phyloP scores from a whole-genome alignment of 2,329 filamentous ascomycete genomes.

The Fusarium sp. region DNA sequence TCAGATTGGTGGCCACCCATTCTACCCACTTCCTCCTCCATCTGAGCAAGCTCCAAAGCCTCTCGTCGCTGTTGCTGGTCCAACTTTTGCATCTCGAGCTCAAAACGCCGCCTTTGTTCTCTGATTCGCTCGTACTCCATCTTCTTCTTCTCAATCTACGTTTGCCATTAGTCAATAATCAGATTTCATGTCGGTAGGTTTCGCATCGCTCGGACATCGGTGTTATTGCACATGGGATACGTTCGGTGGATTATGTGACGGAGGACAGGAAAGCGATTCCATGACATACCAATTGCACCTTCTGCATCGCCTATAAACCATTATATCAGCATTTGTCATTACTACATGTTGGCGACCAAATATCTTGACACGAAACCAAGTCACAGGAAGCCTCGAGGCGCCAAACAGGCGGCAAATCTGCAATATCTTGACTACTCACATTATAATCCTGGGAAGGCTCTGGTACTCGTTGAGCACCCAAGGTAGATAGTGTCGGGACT shows the following conservation, averaged over 20 bases:
- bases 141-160: slow-evolving; percentile 91
- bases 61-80: slow-evolving; percentile 86
- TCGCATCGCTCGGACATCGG: slow-evolving; percentile 7
- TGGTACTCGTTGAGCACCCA: slow-evolving; percentile 55
- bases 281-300: slow-evolving; percentile 79
- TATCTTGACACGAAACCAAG: slow-evolving; percentile 23
- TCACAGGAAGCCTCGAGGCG: neutral
- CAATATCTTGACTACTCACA: slow-evolving; percentile 47
- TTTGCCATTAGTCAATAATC: slow-evolving; percentile 50
- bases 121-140: slow-evolving; percentile 90
- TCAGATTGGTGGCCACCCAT: slow-evolving; percentile 85
- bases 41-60: slow-evolving; percentile 84
- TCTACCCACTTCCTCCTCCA: slow-evolving; percentile 80
- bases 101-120: slow-evolving; percentile 88
- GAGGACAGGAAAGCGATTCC: slow-evolving; percentile 3
- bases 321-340: slow-evolving; percentile 39
- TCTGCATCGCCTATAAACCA: slow-evolving; percentile 69
- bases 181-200: neutral
- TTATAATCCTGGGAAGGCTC: slow-evolving; percentile 63
- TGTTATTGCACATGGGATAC: neutral
- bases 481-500: slow-evolving; percentile 76
- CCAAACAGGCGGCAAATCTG: slow-evolving; percentile 2
- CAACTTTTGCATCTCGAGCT: slow-evolving; percentile 90
- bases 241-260: neutral
- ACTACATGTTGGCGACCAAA: neutral